Evolutionary conservation across 2,329 filamentous ascomycete genomes (phyloP), one percentile per base, ranked within the genome.

Genomic region (Aplosporella prunicola): DNA sequence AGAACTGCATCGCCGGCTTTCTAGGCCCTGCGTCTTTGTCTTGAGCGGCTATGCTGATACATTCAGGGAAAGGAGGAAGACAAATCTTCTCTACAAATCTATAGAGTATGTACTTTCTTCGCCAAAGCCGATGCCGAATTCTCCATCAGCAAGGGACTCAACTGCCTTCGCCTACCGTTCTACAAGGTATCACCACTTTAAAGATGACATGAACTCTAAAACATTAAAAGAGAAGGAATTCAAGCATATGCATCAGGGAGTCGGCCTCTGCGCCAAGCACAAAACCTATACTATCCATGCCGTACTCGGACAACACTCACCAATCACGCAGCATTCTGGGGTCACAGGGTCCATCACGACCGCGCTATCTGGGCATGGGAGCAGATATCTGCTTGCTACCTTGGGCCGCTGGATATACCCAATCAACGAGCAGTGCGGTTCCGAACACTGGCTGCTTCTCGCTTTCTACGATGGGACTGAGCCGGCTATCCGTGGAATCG

Each of bases 1-100:
- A 76, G 52, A 77, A 76, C 51, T 78, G 78, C 61, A 77, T 78
- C 45, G 75, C 70, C 1, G 75, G 75, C n/a, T 78, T 69, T 41
- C 62, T 72, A 9, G 75, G 71, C 13, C 70, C 74, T 34, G 75
- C 78, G 48, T 62, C 62, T 15, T 64, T 76, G 43, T 69, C 74
- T 43, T 68, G 73, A 7, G 63, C 63, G 2, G 66, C 71, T 2
- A 66, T 78, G 55, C 57, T 66, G 1, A 60, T n/a, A 67, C 38
- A 68, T 71, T 0, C 57, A 78, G 0, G 74, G 74, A 1, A 49
- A 65, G 31, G 66, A 76, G 32, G 76, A 74, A 47, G 68, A 71
- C 32, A 63, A 74, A 5, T 68, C 58, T 76, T 78, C 56, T 77
- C 45, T 71, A 76, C 45, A 67, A 64, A 43, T 68, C 68, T 47